A percentile compares a stretch with the other conserved stretches of the same genome.
Conservation (phyloP, 805 yeast genomes). For the Cyberlindnera mississippiensis region DNA sequence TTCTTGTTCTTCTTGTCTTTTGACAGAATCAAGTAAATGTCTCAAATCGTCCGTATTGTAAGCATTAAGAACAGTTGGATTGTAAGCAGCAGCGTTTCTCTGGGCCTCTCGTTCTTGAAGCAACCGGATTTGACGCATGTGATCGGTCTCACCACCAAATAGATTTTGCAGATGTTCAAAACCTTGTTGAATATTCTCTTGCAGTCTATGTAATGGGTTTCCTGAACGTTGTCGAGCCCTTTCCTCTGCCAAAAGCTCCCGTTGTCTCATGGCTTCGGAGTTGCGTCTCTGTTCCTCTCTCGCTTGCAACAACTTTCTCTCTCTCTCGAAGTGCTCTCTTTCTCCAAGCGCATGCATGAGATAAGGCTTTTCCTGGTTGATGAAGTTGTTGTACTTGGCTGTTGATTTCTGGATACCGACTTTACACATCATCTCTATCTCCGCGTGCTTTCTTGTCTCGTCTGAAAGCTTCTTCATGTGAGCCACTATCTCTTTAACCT, state of each 20-base stretch:
- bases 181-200: not conserved
- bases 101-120: conserved; percentile 3
- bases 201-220: not conserved
- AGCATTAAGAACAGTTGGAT: conserved; percentile 8
- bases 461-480: conserved; percentile 8
- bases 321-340: not conserved
- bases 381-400: conserved; percentile 6
- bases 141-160: conserved; percentile 1
- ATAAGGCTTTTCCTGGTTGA: conserved; percentile 5
- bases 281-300: not conserved
- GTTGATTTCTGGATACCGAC: conserved; percentile 4
- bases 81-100: not conserved
- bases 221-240: too few relatives aligned
- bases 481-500: conserved; percentile 3
- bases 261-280: not conserved
- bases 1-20: conserved; percentile 33
- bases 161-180: not conserved
- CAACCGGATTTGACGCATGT: conserved; percentile 3
- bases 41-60: conserved; percentile 20
- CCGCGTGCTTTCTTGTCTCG: conserved; percentile 1
- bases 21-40: conserved; percentile 34
- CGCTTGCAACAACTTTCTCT: not conserved
- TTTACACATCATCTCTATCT: conserved; percentile 4
- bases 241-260: not conserved
- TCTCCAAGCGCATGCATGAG: not conserved